Conservation (phyloP, 139 green algal species). For the Diplosphaera chodatii region DNA sequence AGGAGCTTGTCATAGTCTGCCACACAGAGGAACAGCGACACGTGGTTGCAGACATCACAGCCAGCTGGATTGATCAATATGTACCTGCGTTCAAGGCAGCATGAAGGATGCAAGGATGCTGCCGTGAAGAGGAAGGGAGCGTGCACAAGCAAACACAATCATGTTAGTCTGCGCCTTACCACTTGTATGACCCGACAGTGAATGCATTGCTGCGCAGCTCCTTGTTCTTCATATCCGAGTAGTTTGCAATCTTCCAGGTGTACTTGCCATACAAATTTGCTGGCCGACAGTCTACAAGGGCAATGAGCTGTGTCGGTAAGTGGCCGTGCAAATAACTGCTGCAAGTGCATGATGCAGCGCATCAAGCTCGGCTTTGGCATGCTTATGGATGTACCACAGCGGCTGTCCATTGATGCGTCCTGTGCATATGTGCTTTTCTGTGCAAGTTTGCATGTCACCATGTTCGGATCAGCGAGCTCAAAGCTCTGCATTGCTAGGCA, state of each 20-base stretch:
- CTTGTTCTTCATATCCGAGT: slow-evolving; percentile 86
- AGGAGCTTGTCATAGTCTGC: slow-evolving; percentile 98
- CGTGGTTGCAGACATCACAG: slow-evolving; percentile 96
- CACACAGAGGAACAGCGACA: slow-evolving; percentile 97
- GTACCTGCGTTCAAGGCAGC: slow-evolving; percentile 67
- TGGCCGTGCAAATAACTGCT: too few relatives aligned
- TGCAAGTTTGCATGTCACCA: too few relatives aligned
- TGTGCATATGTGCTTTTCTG: too few relatives aligned
- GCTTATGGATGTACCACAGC: too few relatives aligned
- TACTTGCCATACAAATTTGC: slow-evolving; percentile 92
- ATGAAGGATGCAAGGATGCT: too few relatives aligned
- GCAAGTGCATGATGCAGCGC: too few relatives aligned
- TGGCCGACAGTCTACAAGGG: slow-evolving; percentile 45
- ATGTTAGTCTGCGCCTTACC: slow-evolving; percentile 43
- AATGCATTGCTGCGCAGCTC: slow-evolving; percentile 91
- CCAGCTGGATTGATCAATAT: slow-evolving; percentile 96
- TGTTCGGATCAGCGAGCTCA: neutral
- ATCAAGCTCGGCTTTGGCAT: too few relatives aligned
- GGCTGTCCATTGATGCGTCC: too few relatives aligned
- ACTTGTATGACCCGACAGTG: slow-evolving; percentile 91
- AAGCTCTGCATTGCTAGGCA: neutral
- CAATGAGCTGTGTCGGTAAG: neutral
- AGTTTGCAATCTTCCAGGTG: slow-evolving; percentile 96
- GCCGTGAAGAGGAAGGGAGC: too few relatives aligned
- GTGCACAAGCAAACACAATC: too few relatives aligned